phyloP scores from a whole-genome alignment of 768 basidiomycete genomes.

The Tylopilus vinaceipallidus region DNA sequence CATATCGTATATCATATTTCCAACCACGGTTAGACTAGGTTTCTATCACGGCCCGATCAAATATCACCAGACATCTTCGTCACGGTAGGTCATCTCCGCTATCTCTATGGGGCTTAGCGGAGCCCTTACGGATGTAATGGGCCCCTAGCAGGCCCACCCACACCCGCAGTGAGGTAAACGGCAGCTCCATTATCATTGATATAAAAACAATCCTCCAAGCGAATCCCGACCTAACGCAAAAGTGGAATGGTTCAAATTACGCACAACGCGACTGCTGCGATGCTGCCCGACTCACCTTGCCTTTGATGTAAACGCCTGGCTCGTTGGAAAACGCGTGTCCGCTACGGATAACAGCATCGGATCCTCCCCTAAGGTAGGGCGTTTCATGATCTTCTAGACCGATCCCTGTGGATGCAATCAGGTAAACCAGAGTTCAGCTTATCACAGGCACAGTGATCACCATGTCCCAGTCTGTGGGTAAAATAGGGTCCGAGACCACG shows the following conservation, averaged over 20 bases:
- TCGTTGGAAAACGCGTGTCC: conserved; percentile 84
- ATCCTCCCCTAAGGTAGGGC: conserved; percentile 77
- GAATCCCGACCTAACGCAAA: conserved; percentile 60
- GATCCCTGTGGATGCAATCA: conserved; percentile 52
- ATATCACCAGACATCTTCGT: not conserved
- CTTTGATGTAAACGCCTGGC: conserved; percentile 74
- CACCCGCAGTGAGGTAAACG: conserved; percentile 59
- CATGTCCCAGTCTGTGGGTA: conserved; percentile 81
- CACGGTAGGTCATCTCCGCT: conserved; percentile 20
- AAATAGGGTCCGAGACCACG: conserved; percentile 57
- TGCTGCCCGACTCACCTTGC: conserved; percentile 43
- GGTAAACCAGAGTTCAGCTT: conserved; percentile 15
- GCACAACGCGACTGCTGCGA: not conserved
- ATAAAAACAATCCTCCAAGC: conserved; percentile 83
- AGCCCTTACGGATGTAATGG: conserved; percentile 34
- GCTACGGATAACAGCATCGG: conserved; percentile 48
- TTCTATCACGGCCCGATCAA: not conserved
- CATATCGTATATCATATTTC: conserved; percentile 11
- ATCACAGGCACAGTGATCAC: conserved; percentile 36
- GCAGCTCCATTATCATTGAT: conserved; percentile 53
- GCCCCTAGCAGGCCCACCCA: conserved; percentile 54
- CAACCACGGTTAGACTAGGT: not conserved
- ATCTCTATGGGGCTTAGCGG: conserved; percentile 12
- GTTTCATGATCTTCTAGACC: conserved; percentile 82
- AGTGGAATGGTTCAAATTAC: conserved; percentile 9